phyloP scores from a whole-genome alignment of 2,329 filamentous ascomycete species.

The Albophoma yamanashiensis region DNA sequence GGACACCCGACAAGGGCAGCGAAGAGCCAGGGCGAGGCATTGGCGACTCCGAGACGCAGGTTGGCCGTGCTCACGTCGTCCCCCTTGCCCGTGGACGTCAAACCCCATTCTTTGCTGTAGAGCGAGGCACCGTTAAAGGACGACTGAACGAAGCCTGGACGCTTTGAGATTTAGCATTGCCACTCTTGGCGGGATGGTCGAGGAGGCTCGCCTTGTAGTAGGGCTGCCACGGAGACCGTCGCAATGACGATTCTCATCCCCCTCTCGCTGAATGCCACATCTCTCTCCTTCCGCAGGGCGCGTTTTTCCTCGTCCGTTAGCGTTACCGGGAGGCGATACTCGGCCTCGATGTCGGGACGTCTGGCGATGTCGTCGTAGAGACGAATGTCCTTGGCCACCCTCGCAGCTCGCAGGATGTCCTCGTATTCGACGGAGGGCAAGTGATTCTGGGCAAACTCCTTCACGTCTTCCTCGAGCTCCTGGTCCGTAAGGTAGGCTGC shows the following conservation, averaged over 20 bases:
- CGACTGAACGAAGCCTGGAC: constrained; percentile 29
- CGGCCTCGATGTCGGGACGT: constrained; percentile 8
- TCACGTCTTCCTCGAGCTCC: constrained; percentile 24
- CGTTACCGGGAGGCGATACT: constrained; percentile 17
- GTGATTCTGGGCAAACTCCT: constrained; percentile 15
- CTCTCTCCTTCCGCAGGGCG: constrained; percentile 25
- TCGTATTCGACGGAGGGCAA: constrained; percentile 18
- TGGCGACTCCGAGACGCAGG: constrained; percentile 28
- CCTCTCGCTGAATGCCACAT: constrained; percentile 25
- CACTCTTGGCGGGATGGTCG: neutral
- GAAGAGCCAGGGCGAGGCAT: constrained; percentile 27
- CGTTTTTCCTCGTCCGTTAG: constrained; percentile 23
- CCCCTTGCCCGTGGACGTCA: constrained; percentile 2
- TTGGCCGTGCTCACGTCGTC: constrained; percentile 10
- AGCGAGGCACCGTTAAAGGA: constrained; percentile 31
- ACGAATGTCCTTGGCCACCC: constrained; percentile 27
- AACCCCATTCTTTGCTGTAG: constrained; percentile 13
- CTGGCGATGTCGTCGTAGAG: constrained; percentile 26
- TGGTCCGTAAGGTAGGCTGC: constrained; percentile 26
- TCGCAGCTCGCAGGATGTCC: constrained; percentile 24
- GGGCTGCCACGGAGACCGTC: constrained; percentile 31
- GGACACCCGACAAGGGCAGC: constrained; percentile 28
- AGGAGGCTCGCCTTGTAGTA: constrained; percentile 21
- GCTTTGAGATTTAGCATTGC: neutral
- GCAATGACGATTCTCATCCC: constrained; percentile 28